A percentile compares a stretch with the other conserved stretches of the same genome.
Conservation (phyloP, 768 basidiomycete species). For the Mrakia gelida region DNA sequence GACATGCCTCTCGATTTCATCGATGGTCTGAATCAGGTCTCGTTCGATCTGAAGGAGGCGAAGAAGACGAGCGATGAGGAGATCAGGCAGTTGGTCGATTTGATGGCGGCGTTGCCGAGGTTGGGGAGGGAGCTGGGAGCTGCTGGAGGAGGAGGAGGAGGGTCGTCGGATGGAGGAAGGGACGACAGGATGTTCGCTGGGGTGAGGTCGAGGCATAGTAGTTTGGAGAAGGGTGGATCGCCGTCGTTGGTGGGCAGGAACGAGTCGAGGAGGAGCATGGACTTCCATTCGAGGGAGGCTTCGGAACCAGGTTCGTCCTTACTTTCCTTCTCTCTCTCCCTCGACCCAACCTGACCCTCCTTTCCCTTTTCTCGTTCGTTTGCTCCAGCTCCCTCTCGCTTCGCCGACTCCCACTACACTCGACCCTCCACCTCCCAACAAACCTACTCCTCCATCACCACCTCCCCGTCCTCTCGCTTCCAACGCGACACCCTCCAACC, state of each 20-base stretch:
- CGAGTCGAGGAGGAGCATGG: constrained; percentile 11
- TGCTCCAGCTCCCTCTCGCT: neutral
- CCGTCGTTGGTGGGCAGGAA: neutral
- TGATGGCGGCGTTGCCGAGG: neutral
- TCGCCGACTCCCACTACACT: neutral
- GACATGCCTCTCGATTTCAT: neutral
- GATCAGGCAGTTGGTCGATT: neutral
- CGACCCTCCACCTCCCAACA: constrained; percentile 4
- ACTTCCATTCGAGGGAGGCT: neutral
- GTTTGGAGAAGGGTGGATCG: neutral
- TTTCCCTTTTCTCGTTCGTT: neutral
- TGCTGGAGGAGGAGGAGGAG: constrained; percentile 1
- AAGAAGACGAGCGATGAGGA: constrained; percentile 12
- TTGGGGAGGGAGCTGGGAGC: neutral
- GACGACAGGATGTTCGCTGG: neutral
- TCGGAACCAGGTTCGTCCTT: neutral
- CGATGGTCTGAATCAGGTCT: neutral
- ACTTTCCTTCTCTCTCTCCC: neutral
- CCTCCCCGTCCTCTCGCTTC: neutral
- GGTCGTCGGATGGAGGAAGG: neutral
- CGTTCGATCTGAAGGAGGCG: neutral
- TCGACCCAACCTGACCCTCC: neutral
- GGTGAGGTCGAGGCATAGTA: neutral
- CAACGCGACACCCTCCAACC: neutral
- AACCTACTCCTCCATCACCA: neutral